Evolutionary conservation across 345 rosid species (phyloP).

Genomic region (Euphorbia pulcherrima): DNA sequence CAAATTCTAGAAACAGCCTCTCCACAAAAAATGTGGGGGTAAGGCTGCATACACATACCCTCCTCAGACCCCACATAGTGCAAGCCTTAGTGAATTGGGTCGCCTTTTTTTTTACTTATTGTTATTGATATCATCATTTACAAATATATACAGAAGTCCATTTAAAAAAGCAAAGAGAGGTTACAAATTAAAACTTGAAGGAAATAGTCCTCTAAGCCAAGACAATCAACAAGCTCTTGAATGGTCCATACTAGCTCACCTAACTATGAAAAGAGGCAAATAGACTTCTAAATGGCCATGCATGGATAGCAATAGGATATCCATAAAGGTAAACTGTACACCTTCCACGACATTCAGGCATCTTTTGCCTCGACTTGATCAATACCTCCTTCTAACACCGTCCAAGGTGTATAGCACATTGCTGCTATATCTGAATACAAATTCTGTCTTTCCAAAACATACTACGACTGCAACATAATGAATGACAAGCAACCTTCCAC

Average conservation of each 20-base stretch:
- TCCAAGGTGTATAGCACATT: not conserved
- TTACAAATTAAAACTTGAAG: not conserved
- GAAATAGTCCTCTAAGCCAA: not conserved
- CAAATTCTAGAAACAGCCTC: too few species aligned
- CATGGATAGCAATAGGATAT: not conserved
- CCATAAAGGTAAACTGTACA: constrained; percentile 1
- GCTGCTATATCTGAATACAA: not conserved
- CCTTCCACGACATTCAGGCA: not conserved
- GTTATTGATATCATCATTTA: not conserved
- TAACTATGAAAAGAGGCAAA: not conserved
- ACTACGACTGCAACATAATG: not conserved
- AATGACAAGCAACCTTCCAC: not conserved
- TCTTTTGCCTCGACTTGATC: too few species aligned
- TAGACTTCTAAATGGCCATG: not conserved
- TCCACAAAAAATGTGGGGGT: too few species aligned
- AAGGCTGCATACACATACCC: too few species aligned
- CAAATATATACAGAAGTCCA: not conserved
- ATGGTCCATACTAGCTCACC: not conserved
- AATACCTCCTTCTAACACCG: too few species aligned
- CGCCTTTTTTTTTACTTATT: too few species aligned
- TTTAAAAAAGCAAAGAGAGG: not conserved
- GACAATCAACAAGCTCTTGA: not conserved
- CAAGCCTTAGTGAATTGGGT: too few species aligned
- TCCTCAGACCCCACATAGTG: too few species aligned
- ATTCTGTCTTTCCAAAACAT: not conserved